Percentiles rank a stretch among this genome's conserved stretches.
Conservation (phyloP, 345 rosid species). For the Turnera subulata region DNA sequence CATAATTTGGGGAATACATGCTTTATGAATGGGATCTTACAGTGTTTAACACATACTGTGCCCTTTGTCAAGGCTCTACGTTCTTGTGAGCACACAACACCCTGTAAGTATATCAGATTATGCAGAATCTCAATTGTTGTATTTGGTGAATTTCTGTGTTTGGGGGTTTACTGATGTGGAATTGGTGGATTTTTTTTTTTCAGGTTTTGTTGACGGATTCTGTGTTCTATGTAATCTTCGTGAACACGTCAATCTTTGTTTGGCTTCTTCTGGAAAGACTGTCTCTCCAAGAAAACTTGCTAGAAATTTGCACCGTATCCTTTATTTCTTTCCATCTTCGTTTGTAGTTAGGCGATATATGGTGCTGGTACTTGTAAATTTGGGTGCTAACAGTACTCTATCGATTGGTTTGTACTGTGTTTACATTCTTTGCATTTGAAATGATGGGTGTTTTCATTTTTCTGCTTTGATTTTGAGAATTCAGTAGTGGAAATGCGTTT, state of each 20-base stretch:
- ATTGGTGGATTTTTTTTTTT: slow-evolving; percentile 9
- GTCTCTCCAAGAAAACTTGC: slow-evolving; percentile 46
- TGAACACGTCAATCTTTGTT: slow-evolving; percentile 47
- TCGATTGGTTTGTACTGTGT: background rate
- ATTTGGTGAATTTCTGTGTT: slow-evolving; percentile 35
- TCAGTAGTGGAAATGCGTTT: background rate
- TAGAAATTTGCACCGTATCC: slow-evolving; percentile 70
- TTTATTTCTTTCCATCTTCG: background rate
- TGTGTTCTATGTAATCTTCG: slow-evolving; percentile 52
- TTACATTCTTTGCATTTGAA: background rate
- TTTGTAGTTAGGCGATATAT: background rate
- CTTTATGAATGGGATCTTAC: slow-evolving; percentile 77
- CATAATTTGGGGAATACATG: slow-evolving; percentile 77
- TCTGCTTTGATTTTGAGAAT: background rate
- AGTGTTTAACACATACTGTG: slow-evolving; percentile 87
- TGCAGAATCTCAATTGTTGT: slow-evolving; percentile 39
- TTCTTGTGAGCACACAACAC: slow-evolving; percentile 31
- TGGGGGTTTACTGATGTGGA: slow-evolving; percentile 7
- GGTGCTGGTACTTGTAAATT: background rate
- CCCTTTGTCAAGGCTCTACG: slow-evolving; percentile 56
- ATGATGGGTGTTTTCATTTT: background rate
- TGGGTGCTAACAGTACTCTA: background rate
- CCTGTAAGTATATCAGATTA: slow-evolving; percentile 43
- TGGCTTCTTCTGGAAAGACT: slow-evolving; percentile 40
- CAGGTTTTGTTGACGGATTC: slow-evolving; percentile 54